Percentiles rank a stretch among this genome's conserved stretches.
These are phyloP conservation scores for Erythrobasidium hasegawianum DNA, from an alignment of 1,284 basidiomycete genomes.

Conservation along the genomic window DNA sequence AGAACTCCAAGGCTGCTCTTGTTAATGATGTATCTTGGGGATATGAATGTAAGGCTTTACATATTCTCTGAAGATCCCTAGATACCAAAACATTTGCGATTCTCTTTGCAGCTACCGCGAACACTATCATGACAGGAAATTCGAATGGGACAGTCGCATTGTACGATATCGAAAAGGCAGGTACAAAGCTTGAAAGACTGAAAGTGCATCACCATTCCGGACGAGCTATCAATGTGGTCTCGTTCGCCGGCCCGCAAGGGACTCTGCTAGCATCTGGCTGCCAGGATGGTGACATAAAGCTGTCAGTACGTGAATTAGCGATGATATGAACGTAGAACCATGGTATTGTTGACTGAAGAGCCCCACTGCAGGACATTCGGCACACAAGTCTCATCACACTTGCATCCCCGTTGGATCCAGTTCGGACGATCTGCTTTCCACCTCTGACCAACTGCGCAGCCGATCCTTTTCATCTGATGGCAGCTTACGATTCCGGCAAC, in stretches of 20 bases:
- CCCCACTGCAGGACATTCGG: slow-evolving; percentile 17
- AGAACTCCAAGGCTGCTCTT: slow-evolving; percentile 25
- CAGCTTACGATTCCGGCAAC: slow-evolving; percentile 23
- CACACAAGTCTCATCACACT: slow-evolving; percentile 29
- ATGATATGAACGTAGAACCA: not conserved
- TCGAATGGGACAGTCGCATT: slow-evolving; percentile 31
- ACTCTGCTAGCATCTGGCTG: slow-evolving; percentile 31
- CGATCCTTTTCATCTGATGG: slow-evolving; percentile 32
- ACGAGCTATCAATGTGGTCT: slow-evolving; percentile 31
- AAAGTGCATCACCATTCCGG: slow-evolving; percentile 32
- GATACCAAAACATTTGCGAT: too few species aligned
- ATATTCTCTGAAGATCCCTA: not conserved
- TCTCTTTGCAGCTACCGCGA: slow-evolving; percentile 33
- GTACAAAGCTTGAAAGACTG: slow-evolving; percentile 24
- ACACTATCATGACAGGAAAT: slow-evolving; percentile 34
- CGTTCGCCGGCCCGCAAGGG: slow-evolving; percentile 31
- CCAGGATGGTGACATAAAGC: slow-evolving; percentile 33
- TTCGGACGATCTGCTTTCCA: slow-evolving; percentile 27
- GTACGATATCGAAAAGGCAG: slow-evolving; percentile 29
- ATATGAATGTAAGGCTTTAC: slow-evolving; percentile 15
- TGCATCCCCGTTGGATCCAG: slow-evolving; percentile 20
- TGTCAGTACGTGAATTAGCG: slow-evolving; percentile 23
- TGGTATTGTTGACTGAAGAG: too few species aligned
- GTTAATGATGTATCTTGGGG: slow-evolving; percentile 34
- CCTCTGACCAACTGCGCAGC: slow-evolving; percentile 20